Evolutionary conservation across 148 eudicot species (phyloP).

Genomic region (Spergularia marina): DNA sequence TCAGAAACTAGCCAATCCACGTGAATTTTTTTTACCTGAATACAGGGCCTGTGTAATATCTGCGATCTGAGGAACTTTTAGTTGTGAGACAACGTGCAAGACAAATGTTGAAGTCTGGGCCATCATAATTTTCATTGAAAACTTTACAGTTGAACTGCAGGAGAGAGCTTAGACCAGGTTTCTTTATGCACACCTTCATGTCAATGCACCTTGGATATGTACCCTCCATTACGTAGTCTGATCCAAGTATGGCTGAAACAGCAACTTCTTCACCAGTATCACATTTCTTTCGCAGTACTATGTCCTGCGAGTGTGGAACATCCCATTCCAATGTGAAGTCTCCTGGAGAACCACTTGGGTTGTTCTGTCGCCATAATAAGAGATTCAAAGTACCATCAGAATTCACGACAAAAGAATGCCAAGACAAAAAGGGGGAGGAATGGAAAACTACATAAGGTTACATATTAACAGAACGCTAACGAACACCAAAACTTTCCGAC

Average conservation of each 20-base stretch:
- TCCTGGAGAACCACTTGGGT: slow-evolving; percentile 49
- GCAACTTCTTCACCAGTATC: slow-evolving; percentile 80
- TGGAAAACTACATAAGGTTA: not conserved
- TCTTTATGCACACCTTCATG: slow-evolving; percentile 80
- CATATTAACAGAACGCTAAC: not conserved
- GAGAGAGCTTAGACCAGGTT: slow-evolving; percentile 71
- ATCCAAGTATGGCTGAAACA: slow-evolving; percentile 72
- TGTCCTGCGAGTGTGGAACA: slow-evolving; percentile 56
- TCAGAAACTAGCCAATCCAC: not conserved
- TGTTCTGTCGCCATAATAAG: slow-evolving; percentile 40
- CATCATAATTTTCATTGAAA: slow-evolving; percentile 22
- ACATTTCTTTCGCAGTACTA: slow-evolving; percentile 63
- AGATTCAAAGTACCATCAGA: not conserved
- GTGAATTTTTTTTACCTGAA: slow-evolving; percentile 41
- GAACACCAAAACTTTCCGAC: not conserved
- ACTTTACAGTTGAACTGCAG: slow-evolving; percentile 71
- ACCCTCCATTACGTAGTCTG: slow-evolving; percentile 20
- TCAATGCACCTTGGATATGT: slow-evolving; percentile 43
- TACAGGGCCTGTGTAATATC: slow-evolving; percentile 54
- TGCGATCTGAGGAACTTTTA: slow-evolving; percentile 32
- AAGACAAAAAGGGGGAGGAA: not conserved
- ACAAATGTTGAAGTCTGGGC: slow-evolving; percentile 40
- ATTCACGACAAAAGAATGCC: not conserved
- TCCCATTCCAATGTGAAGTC: slow-evolving; percentile 78
- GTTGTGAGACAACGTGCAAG: slow-evolving; percentile 54